Evolutionary conservation across 768 basidiomycete genomes (phyloP), one percentile per base, ranked within the genome.

Genomic region (Phaffia tasmanica): DNA sequence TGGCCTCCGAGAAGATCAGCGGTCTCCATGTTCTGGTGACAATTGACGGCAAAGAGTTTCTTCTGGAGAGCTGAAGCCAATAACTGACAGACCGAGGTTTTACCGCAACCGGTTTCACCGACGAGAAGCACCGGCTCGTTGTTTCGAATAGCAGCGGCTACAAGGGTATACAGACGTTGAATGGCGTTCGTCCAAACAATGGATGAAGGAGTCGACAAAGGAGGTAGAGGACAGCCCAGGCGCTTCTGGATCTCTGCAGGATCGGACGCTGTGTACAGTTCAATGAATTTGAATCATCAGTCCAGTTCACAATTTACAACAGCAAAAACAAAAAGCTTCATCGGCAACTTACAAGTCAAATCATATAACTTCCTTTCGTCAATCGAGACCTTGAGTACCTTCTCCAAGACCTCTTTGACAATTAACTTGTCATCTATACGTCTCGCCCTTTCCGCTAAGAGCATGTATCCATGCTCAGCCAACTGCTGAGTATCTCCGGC

Each of bases 21-120:
- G 0, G 94, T 95, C 78, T 99, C 95, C 30, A 93, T 98, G 73
- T 95, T 97, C 76, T 95, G 92, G 74, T 99, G 95, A 72, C 95
- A 98, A 71, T 89, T 98, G 70, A 99, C 82, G 4, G 84, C 80
- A 71, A 86, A 79, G 30, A 99, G 79, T 47, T 75, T 78, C 72
- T 83, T 84, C 29, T 77, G 76, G 27, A 82, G 77, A 1, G 84
- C 83, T 54, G 85, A 81, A 0, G 95, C 87, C 70, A 87, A 86
- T 5, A 91, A 78, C 73, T 98, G 90, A 73, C 94, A 97, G 50
- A 97, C 86, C 0, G 94, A 95, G 0, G 95, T 99, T 78, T 99
- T 99, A 19, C 95, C 95, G 3, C 87, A 88, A 18, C 95, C 95
- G 0, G 95, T 98, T 76, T 98, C 94, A 0, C 95, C 95, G 15